Evolutionary conservation across 2,329 filamentous ascomycete genomes (phyloP).

Genomic region (Stylonectria norvegica): DNA sequence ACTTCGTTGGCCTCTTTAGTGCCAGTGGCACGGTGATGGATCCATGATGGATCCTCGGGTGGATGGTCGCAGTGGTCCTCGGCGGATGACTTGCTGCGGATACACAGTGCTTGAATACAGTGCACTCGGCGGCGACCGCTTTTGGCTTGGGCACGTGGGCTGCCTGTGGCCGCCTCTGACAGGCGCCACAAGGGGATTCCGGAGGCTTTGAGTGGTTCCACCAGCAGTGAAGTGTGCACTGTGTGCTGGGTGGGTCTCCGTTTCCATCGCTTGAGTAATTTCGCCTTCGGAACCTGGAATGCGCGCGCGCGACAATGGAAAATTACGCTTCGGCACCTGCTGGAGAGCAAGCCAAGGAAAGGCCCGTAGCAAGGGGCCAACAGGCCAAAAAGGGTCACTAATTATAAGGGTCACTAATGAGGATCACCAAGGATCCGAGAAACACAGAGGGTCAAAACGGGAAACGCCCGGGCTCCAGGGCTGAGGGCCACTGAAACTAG

Average conservation of each 20-base stretch:
- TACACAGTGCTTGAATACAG: constrained; percentile 20
- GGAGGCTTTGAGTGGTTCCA: constrained; percentile 14
- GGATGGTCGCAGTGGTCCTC: constrained; percentile 4
- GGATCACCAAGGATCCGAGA: neutral
- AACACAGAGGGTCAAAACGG: neutral
- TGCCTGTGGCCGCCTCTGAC: constrained; percentile 15
- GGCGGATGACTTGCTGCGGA: constrained; percentile 6
- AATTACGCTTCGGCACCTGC: neutral
- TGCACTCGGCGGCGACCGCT: constrained; percentile 7
- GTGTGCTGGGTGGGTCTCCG: constrained; percentile 6
- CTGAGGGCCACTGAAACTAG: constrained; percentile 2
- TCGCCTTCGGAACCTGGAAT: neutral
- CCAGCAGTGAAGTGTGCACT: constrained; percentile 4
- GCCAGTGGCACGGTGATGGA: neutral
- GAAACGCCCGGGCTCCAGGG: constrained; percentile 8
- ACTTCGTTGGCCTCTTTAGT: too few relatives aligned
- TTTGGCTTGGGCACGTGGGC: constrained; percentile 20
- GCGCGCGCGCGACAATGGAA: neutral
- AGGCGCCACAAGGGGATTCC: constrained; percentile 19
- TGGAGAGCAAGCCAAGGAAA: neutral
- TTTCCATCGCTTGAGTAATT: neutral
- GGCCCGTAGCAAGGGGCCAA: too few relatives aligned
- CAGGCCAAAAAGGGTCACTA: too few relatives aligned
- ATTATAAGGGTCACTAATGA: too few relatives aligned
- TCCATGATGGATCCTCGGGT: neutral